Base-by-base conservation (phyloP, 768 basidiomycete species). In the Serendipita sp. region DNA sequence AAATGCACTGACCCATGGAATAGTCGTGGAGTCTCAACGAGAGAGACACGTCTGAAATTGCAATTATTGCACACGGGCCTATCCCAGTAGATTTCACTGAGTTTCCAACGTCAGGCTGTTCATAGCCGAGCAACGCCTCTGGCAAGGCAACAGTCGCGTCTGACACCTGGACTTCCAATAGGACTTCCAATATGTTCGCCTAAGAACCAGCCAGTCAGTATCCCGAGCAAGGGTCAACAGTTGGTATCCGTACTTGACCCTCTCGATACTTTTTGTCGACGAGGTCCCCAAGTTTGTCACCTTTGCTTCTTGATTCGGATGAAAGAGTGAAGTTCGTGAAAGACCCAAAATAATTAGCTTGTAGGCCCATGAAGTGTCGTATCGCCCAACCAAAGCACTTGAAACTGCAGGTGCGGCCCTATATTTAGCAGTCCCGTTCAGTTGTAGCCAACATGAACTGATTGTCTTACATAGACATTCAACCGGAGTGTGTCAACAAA, bases 281-380 rank as follows among this genome's bases (percentile, higher is more conserved):
- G 0, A 90, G 90, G 72, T 97, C 94, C 3, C 93, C 94, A 14
- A 84, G 75, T 11, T 82, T 80, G 1, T 79, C 66, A 0, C 79
- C 79, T 68, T 83, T 86, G 61, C 85, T 81, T 50, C 91, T 75
- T 70, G 91, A 95, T 74, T 98, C 95, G 22, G 79, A 80, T 43
- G 91, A 76, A 0, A 90, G 96, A 2, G 85, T 84, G 68, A 94
- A 97, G 67, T 95, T 88, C 1, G 92, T 96, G 72, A 96, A 98
- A 3, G 82, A 79, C 11, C 95, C 95, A 58, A 97, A 83, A 72
- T 98, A 98, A 72, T 97, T 97, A 69, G 95, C 91, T 50, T 87
- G 83, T 63, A 96, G 69, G 42, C 86, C 82, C 83, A 98, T 88
- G 66, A 95, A 78, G 69, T 91, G 85, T 41, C 93, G 83, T 64